Evolutionary conservation across 352 stramenopile species (phyloP).

Genomic region (Pythium chondricola): DNA sequence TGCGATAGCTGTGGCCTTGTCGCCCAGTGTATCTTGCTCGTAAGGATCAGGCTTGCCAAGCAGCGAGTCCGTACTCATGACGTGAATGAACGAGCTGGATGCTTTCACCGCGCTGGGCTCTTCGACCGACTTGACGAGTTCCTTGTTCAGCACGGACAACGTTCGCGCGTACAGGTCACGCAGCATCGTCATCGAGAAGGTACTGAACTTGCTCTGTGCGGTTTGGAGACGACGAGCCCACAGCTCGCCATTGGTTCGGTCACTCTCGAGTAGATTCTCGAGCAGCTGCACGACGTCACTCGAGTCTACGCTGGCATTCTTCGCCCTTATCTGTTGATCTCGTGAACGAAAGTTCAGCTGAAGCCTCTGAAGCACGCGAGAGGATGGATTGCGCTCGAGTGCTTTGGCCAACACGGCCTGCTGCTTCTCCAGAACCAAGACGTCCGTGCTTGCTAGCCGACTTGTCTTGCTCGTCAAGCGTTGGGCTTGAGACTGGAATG

Average conservation of each 20-base stretch:
- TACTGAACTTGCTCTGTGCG: constrained; percentile 56
- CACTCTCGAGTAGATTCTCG: constrained; percentile 42
- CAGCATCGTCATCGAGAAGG: constrained; percentile 60
- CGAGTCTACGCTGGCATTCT: constrained; percentile 16
- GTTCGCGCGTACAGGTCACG: constrained; percentile 69
- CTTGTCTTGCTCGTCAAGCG: constrained; percentile 17
- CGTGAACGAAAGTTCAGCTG: constrained; percentile 46
- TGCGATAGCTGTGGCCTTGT: constrained; percentile 7
- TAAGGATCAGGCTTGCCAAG: constrained; percentile 10
- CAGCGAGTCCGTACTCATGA: constrained; percentile 22
- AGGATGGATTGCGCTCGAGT: constrained; percentile 38
- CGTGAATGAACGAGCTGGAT: constrained; percentile 17
- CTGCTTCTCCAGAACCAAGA: constrained; percentile 58
- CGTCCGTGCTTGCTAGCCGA: constrained; percentile 8
- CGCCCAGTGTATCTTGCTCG: background rate
- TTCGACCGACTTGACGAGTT: too few relatives aligned
- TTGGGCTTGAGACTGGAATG: constrained; percentile 60
- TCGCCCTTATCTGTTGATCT: constrained; percentile 5
- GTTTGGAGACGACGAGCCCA: constrained; percentile 52
- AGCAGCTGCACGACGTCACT: constrained; percentile 36
- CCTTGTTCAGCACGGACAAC: constrained; percentile 36
- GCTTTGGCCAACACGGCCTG: constrained; percentile 49
- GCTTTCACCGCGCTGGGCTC: too few relatives aligned
- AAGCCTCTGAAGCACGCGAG: constrained; percentile 32
- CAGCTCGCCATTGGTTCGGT: constrained; percentile 38